These are phyloP conservation scores for Tolypocladium amazonense DNA, from an alignment of 2,329 filamentous ascomycete species.

Conservation along the genomic window DNA sequence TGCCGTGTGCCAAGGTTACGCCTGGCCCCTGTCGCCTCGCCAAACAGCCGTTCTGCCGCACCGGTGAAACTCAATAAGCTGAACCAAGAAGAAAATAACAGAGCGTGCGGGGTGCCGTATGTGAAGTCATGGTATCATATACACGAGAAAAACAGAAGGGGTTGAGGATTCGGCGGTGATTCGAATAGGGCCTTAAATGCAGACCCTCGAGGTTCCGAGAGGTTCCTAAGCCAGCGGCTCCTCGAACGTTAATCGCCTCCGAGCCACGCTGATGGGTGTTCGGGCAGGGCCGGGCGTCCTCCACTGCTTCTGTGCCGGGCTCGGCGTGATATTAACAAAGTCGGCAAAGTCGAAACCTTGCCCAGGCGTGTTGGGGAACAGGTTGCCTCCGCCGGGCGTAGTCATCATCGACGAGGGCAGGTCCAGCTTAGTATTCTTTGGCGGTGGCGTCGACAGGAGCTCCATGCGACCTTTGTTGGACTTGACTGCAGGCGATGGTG, in stretches of 20 bases:
- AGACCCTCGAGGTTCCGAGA: constrained; percentile 4
- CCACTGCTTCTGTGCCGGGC: constrained; percentile 83
- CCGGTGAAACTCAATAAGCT: not conserved
- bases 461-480: constrained; percentile 42
- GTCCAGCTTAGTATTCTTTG: constrained; percentile 54
- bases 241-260: constrained; percentile 75
- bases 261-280: constrained; percentile 55
- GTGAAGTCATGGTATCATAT: constrained; percentile 26
- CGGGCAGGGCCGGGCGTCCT: constrained; percentile 60
- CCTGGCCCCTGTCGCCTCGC: not conserved
- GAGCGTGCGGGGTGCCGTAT: constrained; percentile 9
- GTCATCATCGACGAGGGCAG: constrained; percentile 80
- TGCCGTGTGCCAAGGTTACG: not conserved
- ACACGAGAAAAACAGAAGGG: constrained; percentile 12
- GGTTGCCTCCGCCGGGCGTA: constrained; percentile 63
- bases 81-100: not conserved
- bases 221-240: constrained; percentile 31
- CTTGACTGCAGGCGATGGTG: constrained; percentile 71
- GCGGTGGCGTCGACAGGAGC: constrained; percentile 66
- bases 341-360: constrained; percentile 88
- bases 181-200: not conserved
- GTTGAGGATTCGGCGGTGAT: constrained; percentile 4
- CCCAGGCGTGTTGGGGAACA: constrained; percentile 67
- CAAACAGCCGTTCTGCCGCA: not conserved
- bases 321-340: constrained; percentile 95